These are phyloP conservation scores for Catunica adiposa DNA, from an alignment of 2,329 filamentous ascomycete species.

Conservation along the genomic window DNA sequence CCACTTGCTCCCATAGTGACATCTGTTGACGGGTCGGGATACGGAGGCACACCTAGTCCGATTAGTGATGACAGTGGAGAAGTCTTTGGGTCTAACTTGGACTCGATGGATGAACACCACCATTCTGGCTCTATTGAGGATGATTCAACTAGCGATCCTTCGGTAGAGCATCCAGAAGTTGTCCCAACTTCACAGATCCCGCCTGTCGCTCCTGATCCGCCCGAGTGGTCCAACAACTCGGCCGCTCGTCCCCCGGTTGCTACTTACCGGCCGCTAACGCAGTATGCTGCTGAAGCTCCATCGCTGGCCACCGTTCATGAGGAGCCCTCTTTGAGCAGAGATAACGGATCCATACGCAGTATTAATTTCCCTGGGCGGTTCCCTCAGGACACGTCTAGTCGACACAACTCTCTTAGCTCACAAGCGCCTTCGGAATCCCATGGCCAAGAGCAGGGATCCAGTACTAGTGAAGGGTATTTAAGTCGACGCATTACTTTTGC, in stretches of 20 bases:
- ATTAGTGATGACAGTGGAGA: conserved; percentile 22
- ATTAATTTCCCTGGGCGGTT: not conserved
- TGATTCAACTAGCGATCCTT: not conserved
- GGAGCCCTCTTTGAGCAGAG: not conserved
- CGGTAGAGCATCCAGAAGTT: not conserved
- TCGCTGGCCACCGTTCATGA: not conserved
- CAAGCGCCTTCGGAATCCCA: too few relatives aligned
- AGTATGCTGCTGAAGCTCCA: not conserved
- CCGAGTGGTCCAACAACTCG: not conserved
- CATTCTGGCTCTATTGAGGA: not conserved
- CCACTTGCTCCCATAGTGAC: conserved; percentile 57
- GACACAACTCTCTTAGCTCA: too few relatives aligned
- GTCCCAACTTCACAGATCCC: not conserved
- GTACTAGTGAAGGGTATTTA: not conserved
- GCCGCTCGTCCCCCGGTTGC: not conserved
- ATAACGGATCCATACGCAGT: not conserved
- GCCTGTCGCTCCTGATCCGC: not conserved
- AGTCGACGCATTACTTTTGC: conserved; percentile 19
- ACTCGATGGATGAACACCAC: conserved; percentile 7
- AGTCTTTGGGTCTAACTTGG: conserved; percentile 8
- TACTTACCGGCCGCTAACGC: not conserved
- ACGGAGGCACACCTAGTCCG: conserved; percentile 21
- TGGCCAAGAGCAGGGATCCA: not conserved
- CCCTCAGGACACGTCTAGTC: too few relatives aligned
- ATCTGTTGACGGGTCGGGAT: conserved; percentile 48